Evolutionary conservation across 176 grass and related monocot species (phyloP).

Genomic region (Carex myosuroides): DNA sequence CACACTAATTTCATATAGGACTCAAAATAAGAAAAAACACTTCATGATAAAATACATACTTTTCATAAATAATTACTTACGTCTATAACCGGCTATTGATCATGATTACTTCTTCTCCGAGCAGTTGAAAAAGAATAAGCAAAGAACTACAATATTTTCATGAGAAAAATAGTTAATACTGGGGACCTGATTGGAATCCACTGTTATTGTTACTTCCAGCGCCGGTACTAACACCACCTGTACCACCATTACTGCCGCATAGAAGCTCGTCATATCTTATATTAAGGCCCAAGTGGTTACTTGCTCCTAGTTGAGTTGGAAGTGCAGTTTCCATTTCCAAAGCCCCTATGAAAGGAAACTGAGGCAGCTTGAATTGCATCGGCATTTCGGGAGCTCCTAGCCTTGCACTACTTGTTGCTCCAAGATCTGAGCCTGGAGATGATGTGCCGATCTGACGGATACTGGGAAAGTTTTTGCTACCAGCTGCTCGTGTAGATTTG

Average conservation of each 20-base stretch:
- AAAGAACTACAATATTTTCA: conserved; percentile 1
- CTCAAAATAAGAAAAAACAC: not conserved
- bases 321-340: not conserved
- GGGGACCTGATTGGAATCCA: not conserved
- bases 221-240: not conserved
- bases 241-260: not conserved
- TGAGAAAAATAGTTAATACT: not conserved
- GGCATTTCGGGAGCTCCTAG: not conserved
- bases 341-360: not conserved
- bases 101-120: not conserved
- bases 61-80: not conserved
- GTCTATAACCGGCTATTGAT: not conserved
- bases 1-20: not conserved
- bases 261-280: conserved; percentile 11
- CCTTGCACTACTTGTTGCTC: not conserved
- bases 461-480: not conserved
- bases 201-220: not conserved
- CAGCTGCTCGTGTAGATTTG: not conserved
- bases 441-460: not conserved
- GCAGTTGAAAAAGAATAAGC: not conserved
- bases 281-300: conserved; percentile 14
- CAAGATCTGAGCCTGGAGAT: not conserved
- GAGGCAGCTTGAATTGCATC: not conserved
- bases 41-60: not conserved
- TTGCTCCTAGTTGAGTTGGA: not conserved